Evolutionary conservation across 352 stramenopile genomes (phyloP), one percentile per base, ranked within the genome.

Genomic region (Pythium chondricola): DNA sequence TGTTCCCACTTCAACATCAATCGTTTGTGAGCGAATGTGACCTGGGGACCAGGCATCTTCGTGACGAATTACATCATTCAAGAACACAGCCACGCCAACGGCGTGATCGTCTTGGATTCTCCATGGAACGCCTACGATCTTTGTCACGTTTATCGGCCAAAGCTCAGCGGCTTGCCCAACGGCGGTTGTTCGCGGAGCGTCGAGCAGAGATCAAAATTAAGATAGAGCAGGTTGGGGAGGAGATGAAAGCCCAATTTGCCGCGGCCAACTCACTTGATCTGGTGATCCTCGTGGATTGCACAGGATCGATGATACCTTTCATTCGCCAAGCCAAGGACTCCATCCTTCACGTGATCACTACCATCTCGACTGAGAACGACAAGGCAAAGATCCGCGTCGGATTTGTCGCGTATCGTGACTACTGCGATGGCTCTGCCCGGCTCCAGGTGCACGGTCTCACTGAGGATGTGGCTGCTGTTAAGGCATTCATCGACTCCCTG

Each of bases 201-300:
- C 53, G 52, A 10, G 40, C 16, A 9, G 52, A 48, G 30, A 72
- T 75, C 52, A 45, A 63, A 14, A 7, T 20, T 13, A 63, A 47
- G 2, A 44, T 69, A 14, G 8, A 37, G 4, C 42, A 40, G 18
- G 56, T 58, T 6, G 52, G 59, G 10, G 43, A 52, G 7, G 43
- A 56, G 32, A 43, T 54, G 17, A 42, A 67, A 46, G 41, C 56
- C 4, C 46, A 65, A 21, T 53, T 43, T 31, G 56, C 36, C 0
- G 38, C 48, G 6, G 52, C 57, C 2, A 75, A 55, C 25, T 25
- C 54, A 0, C 44, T 80, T 1, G 65, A 80, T 6, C 48, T 80
- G 8, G 69, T 80, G 27, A 63, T 75, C 16, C 63, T 60, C 2
- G 74, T 80, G 65, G 69, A 76, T 35, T 80, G 65, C 36, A 80